Percentiles rank a stretch among this genome's conserved stretches.
phyloP scores from a whole-genome alignment of 805 yeast species.

The Jamesozyma rosinii region DNA sequence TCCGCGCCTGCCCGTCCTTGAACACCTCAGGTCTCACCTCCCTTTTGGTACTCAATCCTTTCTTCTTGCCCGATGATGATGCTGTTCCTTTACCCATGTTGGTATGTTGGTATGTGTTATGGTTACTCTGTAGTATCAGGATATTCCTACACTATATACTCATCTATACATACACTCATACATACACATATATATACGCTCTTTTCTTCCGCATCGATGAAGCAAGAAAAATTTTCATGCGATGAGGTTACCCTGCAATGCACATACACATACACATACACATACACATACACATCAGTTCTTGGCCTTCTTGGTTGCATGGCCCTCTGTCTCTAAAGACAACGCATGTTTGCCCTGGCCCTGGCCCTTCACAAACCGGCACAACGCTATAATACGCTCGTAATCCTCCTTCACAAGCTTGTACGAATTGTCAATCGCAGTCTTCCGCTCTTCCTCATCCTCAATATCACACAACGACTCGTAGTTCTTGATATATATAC shows the following conservation, averaged over 20 bases:
- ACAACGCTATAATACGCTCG: constrained; percentile 35
- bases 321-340: not conserved
- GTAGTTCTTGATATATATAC: constrained; percentile 69
- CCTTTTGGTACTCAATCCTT: constrained; percentile 19
- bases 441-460: constrained; percentile 50
- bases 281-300: not conserved
- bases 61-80: not conserved
- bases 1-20: constrained; percentile 59
- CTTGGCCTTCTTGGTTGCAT: not conserved
- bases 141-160: too few species aligned
- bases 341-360: not conserved
- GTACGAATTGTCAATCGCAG: constrained; percentile 70
- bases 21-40: constrained; percentile 57
- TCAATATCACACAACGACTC: constrained; percentile 68
- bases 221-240: constrained; percentile 1
- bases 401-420: constrained; percentile 64
- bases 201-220: not conserved
- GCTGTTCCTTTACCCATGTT: not conserved
- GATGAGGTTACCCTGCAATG: constrained; percentile 4
- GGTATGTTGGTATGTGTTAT: too few species aligned
- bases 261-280: not conserved
- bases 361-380: not conserved
- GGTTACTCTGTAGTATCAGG: too few species aligned
- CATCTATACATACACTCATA: not conserved
- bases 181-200: not conserved